Evolutionary conservation across 441 rosid genomes (phyloP).

Genomic region (Populus trichocarpa): DNA sequence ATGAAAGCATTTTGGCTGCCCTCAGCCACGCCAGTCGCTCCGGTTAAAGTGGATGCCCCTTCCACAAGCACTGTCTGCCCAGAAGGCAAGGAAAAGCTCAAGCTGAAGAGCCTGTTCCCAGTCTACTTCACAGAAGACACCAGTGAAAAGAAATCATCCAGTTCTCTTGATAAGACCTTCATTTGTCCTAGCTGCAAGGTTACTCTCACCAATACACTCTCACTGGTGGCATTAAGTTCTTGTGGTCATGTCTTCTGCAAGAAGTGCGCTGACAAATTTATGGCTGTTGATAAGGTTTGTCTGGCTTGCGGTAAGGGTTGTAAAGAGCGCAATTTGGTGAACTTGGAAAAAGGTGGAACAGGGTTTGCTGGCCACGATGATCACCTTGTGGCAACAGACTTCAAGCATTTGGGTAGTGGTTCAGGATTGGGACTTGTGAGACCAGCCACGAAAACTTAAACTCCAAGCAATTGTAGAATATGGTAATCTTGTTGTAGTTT

Average conservation of each 20-base stretch:
- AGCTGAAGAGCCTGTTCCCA: conserved; percentile 69
- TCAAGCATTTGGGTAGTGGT: conserved; percentile 90
- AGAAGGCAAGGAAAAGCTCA: conserved; percentile 81
- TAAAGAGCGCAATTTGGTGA: conserved; percentile 61
- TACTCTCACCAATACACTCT: conserved; percentile 66
- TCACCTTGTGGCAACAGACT: conserved; percentile 66
- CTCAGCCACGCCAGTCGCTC: conserved; percentile 88
- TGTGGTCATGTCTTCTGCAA: conserved; percentile 89
- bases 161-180: conserved; percentile 51
- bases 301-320: conserved; percentile 61
- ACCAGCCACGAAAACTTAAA: conserved; percentile 60
- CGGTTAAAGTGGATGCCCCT: conserved; percentile 63
- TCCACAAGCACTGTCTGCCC: conserved; percentile 62
- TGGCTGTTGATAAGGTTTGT: conserved; percentile 65
- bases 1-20: conserved; percentile 98
- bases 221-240: conserved; percentile 59
- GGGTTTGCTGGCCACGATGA: conserved; percentile 76
- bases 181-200: conserved; percentile 89
- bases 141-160: conserved; percentile 42
- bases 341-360: conserved; percentile 71
- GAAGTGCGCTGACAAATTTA: conserved; percentile 71
- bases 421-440: conserved; percentile 77
- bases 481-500: background rate
- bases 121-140: conserved; percentile 60
- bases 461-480: background rate